Base-by-base conservation (phyloP, 345 rosid genomes). In the Erysimum cheiranthoides region DNA sequence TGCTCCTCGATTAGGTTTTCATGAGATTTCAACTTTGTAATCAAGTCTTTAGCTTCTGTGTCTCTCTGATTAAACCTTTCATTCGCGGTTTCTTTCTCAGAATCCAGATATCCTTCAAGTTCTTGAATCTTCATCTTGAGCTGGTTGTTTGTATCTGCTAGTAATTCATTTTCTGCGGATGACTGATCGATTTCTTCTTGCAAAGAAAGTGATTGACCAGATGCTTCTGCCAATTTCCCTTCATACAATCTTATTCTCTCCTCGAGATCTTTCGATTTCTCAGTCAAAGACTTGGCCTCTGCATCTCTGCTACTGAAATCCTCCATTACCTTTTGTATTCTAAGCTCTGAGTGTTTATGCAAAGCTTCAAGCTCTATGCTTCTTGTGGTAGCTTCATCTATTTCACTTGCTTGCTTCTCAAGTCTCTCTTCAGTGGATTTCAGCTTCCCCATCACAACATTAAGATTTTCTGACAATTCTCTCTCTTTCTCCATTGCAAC, bases 71-170 rank as follows among this genome's bases (percentile, higher is more conserved):
- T 34, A 52, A 81, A 77, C 73, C 45, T 87, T 54, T 84, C 78
- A 4, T 0, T 45, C 1, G 60, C 60, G 10, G 51, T 70, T 12
- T 69, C 75, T 35, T 25, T 76, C 59, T 90, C 81, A 17, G 84
- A 62, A 72, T 73, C 73, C 13, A 90, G 76, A 75, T 75, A 65
- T 62, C 89, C 90, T 56, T 92, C 85, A 59, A 92, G 92, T 75
- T 92, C 93, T 53, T 86, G 86, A 40, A 92, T 82, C 86, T 83
- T 86, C 56, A 60, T 61, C 78, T 89, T 87, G 27, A 92, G 96
- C 72, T 92, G 89, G 67, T 73, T 80, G 78, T 87, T 92, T 73
- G 90, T 84, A 80, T 82, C 88, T 17, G 82, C 84, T 70, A 92
- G 76, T 40, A 88, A 78, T 66, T 86, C 87, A 62, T 88, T 89